These are phyloP conservation scores for Penicillium atrosanguineum DNA, from an alignment of 495 filamentous ascomycete genomes.

Conservation along the genomic window DNA sequence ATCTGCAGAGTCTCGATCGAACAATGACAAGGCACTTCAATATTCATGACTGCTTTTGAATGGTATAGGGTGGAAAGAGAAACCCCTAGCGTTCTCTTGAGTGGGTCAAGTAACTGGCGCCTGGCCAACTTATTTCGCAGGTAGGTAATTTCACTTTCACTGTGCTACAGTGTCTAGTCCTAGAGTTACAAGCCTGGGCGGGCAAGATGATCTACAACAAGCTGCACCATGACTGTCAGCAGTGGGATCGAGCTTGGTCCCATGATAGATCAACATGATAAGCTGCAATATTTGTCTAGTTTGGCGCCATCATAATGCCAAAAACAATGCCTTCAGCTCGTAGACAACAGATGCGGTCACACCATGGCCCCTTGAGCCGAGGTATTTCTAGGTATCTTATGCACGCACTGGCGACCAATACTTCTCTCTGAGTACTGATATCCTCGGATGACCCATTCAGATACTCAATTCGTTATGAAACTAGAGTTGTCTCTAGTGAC, in stretches of 20 bases:
- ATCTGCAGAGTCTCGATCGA: slow-evolving; percentile 23
- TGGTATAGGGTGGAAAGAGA: neutral
- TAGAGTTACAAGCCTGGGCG: neutral
- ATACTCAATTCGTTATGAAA: neutral
- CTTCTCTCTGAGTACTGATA: neutral
- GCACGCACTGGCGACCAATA: neutral
- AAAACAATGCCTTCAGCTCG: no score
- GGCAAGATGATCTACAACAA: neutral
- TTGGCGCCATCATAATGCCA: neutral
- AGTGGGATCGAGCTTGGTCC: neutral
- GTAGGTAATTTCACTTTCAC: neutral
- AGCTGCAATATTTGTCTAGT: neutral
- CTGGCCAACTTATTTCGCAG: neutral
- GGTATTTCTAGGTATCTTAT: neutral
- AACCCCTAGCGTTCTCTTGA: neutral
- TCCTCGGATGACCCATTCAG: neutral
- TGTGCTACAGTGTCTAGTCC: neutral
- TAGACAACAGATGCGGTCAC: neutral
- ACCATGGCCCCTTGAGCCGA: neutral
- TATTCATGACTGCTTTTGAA: slow-evolving; percentile 7
- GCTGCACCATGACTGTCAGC: neutral
- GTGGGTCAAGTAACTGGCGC: neutral
- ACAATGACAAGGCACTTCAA: slow-evolving; percentile 23
- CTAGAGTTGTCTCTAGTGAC: neutral
- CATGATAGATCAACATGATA: neutral